Evolutionary conservation across 1,284 basidiomycete species (phyloP).

Genomic region (Sporisorium reilianum): DNA sequence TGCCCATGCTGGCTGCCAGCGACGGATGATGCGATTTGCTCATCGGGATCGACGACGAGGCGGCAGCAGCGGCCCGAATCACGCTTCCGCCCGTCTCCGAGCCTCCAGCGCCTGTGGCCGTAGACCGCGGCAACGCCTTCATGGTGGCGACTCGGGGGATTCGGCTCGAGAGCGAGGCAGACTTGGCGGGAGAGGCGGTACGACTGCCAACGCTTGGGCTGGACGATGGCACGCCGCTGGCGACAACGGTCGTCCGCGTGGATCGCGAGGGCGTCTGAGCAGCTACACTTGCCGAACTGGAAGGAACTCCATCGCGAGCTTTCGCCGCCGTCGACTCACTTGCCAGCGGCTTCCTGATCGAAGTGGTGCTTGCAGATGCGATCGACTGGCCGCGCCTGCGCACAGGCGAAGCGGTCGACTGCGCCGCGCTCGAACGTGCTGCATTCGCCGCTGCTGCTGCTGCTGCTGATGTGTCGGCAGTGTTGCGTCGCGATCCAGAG

Average conservation of each 20-base stretch:
- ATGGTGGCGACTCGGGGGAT: conserved; percentile 55
- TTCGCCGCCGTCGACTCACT: conserved; percentile 1
- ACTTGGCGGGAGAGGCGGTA: conserved; percentile 34
- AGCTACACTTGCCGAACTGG: background rate
- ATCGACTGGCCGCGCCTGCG: conserved; percentile 28
- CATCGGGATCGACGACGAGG: conserved; percentile 34
- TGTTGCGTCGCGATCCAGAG: conserved; percentile 36
- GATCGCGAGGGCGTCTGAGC: conserved; percentile 32
- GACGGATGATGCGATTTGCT: conserved; percentile 59
- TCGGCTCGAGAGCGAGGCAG: conserved; percentile 45
- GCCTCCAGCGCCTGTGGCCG: conserved; percentile 5
- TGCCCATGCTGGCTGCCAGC: conserved; percentile 62
- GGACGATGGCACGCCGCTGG: conserved; percentile 16
- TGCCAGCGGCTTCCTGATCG: conserved; percentile 9
- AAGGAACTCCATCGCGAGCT: background rate
- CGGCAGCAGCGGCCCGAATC: conserved; percentile 31
- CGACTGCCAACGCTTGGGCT: conserved; percentile 31
- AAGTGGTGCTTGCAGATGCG: background rate
- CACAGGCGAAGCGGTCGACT: conserved; percentile 13
- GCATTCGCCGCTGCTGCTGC: background rate
- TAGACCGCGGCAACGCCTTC: conserved; percentile 25
- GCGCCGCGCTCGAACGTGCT: conserved; percentile 4
- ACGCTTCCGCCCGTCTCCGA: conserved; percentile 30
- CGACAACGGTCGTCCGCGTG: conserved; percentile 8
- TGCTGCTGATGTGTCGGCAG: conserved; percentile 4